A percentile compares a stretch with the other conserved stretches of the same genome.
These are phyloP conservation scores for Tarenaya hassleriana DNA, from an alignment of 345 rosid species.

Conservation along the genomic window DNA sequence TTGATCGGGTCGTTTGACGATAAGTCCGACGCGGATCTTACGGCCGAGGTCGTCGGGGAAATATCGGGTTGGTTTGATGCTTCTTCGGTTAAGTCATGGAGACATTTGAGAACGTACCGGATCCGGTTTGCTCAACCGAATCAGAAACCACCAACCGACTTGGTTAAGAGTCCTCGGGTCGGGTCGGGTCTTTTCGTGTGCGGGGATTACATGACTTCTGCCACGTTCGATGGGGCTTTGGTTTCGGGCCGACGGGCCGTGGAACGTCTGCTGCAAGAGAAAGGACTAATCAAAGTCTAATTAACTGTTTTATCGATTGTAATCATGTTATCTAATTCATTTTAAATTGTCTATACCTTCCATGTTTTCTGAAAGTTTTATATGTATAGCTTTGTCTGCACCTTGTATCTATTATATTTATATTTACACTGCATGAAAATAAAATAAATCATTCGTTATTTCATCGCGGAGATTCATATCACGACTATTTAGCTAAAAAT, in stretches of 20 bases:
- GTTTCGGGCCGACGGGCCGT: slow-evolving; percentile 80
- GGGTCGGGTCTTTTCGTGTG: slow-evolving; percentile 48
- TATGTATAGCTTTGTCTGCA: too few species aligned
- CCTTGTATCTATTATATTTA: too few species aligned
- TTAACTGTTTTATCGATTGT: too few species aligned
- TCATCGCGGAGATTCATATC: too few species aligned
- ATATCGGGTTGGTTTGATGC: slow-evolving; percentile 68
- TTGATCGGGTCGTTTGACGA: slow-evolving; percentile 62
- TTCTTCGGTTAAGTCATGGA: slow-evolving; percentile 53
- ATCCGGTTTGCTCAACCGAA: slow-evolving; percentile 75
- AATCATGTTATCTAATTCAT: too few species aligned
- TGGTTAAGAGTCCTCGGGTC: slow-evolving; percentile 43
- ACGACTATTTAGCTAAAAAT: too few species aligned
- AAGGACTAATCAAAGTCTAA: neutral
- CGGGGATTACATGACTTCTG: slow-evolving; percentile 73
- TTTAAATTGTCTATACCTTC: too few species aligned
- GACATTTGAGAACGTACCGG: slow-evolving; percentile 66
- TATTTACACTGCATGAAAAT: too few species aligned
- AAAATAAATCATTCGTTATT: too few species aligned
- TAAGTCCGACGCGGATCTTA: slow-evolving; percentile 44
- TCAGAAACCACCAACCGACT: slow-evolving; percentile 69
- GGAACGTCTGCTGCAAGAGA: slow-evolving; percentile 55
- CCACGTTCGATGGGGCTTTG: slow-evolving; percentile 89
- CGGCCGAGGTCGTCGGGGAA: slow-evolving; percentile 42
- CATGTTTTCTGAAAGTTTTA: too few species aligned